Base-by-base conservation (phyloP, 192 early-diverging fungal genomes). In the Podila epigama region DNA sequence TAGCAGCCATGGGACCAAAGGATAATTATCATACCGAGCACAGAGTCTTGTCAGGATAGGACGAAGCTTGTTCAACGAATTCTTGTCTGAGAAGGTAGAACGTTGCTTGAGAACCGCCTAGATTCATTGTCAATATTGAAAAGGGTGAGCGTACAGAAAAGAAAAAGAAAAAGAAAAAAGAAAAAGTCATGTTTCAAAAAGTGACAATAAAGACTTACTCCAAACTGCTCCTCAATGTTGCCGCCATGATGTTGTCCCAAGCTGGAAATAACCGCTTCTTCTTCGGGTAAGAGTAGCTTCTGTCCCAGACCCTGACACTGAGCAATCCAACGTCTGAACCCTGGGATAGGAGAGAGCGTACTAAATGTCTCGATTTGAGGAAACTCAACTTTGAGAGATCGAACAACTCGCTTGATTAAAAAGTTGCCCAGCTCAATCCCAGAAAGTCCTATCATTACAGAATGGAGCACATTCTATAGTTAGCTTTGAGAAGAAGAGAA, bases 401-500 rank as follows among this genome's bases (percentile, higher is more conserved):
- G 83, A 5, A 98, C 93, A 3, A 95, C 94, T 15, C 91, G 88
- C 65, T 96, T 96, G 69, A 97, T 94, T 63, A 95, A 72, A 75
- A 95, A 93, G 78, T 94, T 94, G 9, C 95, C 97, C 27, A 98
- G 66, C 44, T 98, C 92, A 34, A 98, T 93, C 22, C 97, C 95
- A 13, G 92, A 84, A 11, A 98, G 84, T 2, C 94, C 84, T 81
- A 58, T 54, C 58, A 6, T 3, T 25, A 4, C 11, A 34, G 16
- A 16, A 32, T 6, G 16, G n/a, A 13, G 4, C 8, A 1, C 42
- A 34, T 34, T 22, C 9, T 11, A 36, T 5, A 16, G 1, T 57
- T 42, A 28, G 25, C 31, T 22, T 51, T 28, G 1, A n/a, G 28
- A 27, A 1, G 18, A 64, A 40, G 31, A 64, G 12, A 8, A 64